phyloP scores from a whole-genome alignment of 1,284 basidiomycete species.

The Ganoderma boninense region DNA sequence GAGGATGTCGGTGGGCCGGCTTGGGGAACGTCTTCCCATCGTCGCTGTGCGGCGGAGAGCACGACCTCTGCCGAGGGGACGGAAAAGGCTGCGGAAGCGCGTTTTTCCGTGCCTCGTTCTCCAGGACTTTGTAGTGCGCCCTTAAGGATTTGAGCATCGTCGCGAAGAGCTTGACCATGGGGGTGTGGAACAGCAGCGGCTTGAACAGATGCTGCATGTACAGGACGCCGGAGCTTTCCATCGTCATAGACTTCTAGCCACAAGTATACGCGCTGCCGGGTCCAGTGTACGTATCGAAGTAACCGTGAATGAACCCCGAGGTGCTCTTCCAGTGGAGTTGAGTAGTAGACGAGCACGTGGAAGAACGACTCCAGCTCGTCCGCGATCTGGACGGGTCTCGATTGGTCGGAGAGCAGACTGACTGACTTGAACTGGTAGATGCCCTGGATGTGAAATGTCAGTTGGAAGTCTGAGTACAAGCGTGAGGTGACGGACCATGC shows the following conservation, averaged over 20 bases:
- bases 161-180: constrained; percentile 5
- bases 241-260: no score
- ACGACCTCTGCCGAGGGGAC: background rate
- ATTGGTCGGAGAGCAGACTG: background rate
- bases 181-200: background rate
- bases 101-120: background rate
- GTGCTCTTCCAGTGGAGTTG: background rate
- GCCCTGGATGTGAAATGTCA: constrained; percentile 11
- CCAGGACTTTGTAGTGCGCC: constrained; percentile 1
- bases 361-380: constrained; percentile 23
- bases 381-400: background rate
- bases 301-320: background rate
- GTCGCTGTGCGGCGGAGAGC: background rate
- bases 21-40: no score
- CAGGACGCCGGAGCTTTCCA: no score
- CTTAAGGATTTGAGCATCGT: constrained; percentile 10
- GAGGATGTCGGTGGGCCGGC: no score
- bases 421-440: constrained; percentile 17
- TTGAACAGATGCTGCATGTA: no score
- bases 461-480: background rate
- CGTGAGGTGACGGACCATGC: background rate
- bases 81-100: background rate
- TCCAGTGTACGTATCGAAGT: background rate
- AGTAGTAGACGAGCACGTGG: constrained; percentile 17
- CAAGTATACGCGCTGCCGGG: no score